Percentiles rank a stretch among this genome's conserved stretches.
phyloP scores from a whole-genome alignment of 768 basidiomycete species.

The Basidioascus undulatus region DNA sequence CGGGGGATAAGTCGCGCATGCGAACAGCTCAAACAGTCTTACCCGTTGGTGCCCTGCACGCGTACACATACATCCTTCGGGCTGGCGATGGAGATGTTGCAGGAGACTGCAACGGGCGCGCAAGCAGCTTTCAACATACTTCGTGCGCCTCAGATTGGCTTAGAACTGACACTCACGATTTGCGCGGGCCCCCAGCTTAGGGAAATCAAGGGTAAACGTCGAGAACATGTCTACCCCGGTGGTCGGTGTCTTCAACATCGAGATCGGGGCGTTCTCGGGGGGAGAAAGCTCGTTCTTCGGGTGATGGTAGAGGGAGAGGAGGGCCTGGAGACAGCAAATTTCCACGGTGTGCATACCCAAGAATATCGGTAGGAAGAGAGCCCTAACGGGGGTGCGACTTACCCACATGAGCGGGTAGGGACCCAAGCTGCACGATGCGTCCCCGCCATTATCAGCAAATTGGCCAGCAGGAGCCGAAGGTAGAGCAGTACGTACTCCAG shows the following conservation, averaged over 20 bases:
- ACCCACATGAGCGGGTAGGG: constrained; percentile 12
- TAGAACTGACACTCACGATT: constrained; percentile 2
- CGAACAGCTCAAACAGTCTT: background rate
- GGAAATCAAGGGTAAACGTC: constrained; percentile 11
- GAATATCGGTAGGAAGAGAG: background rate
- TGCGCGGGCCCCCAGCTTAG: constrained; percentile 10
- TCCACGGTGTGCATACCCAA: background rate
- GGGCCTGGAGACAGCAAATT: constrained; percentile 1
- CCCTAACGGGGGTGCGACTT: background rate
- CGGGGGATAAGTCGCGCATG: no score
- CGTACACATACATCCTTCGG: background rate
- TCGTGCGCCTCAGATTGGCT: constrained; percentile 4
- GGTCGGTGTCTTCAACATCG: constrained; percentile 8
- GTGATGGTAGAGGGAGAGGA: constrained; percentile 15
- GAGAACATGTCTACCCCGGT: constrained; percentile 13
- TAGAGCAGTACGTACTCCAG: no score
- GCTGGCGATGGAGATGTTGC: constrained; percentile 1
- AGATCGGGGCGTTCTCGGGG: constrained; percentile 10
- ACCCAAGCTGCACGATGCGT: no score
- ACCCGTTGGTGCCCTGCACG: constrained; percentile 2
- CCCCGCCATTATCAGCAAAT: no score
- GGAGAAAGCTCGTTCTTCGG: constrained; percentile 13
- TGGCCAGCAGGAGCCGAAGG: no score
- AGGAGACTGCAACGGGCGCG: background rate
- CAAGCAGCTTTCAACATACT: no score